Conservation (phyloP, 495 filamentous ascomycete genomes). For the Daldinia decipiens region DNA sequence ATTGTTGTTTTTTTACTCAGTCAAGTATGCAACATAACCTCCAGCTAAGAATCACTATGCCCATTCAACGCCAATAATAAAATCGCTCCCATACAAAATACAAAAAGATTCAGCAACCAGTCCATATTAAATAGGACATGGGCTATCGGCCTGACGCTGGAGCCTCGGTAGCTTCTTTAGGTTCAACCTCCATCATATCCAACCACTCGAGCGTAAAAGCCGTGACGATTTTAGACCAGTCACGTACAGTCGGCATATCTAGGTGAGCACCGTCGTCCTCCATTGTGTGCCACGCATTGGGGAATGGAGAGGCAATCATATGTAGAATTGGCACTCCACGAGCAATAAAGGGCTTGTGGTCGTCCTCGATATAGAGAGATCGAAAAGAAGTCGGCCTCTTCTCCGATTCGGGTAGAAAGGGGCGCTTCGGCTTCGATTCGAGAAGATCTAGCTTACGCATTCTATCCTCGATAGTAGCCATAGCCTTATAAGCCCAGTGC, state of each 20-base stretch:
- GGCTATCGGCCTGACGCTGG: slow-evolving; percentile 4
- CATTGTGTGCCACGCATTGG: slow-evolving; percentile 85
- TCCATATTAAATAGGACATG: slow-evolving; percentile 1
- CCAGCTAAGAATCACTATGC: neutral
- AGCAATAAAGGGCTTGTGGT: slow-evolving; percentile 88
- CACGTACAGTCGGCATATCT: slow-evolving; percentile 82
- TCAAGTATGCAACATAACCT: neutral
- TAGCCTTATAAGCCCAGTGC: slow-evolving; percentile 87
- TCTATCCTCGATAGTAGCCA: slow-evolving; percentile 75
- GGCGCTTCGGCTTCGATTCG: slow-evolving; percentile 47
- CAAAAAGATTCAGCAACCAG: slow-evolving; percentile 3
- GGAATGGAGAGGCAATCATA: slow-evolving; percentile 85
- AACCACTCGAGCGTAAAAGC: slow-evolving; percentile 94
- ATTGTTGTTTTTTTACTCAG: neutral
- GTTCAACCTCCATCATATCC: slow-evolving; percentile 80
- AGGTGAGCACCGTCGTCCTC: slow-evolving; percentile 88
- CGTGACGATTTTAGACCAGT: slow-evolving; percentile 84
- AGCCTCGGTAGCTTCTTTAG: slow-evolving; percentile 26
- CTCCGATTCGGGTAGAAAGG: slow-evolving; percentile 61
- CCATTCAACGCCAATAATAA: slow-evolving; percentile 6
- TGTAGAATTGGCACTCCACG: slow-evolving; percentile 90
- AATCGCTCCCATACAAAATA: neutral
- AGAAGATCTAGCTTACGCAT: slow-evolving; percentile 64
- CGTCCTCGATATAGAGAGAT: slow-evolving; percentile 72
- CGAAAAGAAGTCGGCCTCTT: slow-evolving; percentile 63